Base-by-base conservation (phyloP, 129 eudicot genomes). In the Cynara cardunculus region DNA sequence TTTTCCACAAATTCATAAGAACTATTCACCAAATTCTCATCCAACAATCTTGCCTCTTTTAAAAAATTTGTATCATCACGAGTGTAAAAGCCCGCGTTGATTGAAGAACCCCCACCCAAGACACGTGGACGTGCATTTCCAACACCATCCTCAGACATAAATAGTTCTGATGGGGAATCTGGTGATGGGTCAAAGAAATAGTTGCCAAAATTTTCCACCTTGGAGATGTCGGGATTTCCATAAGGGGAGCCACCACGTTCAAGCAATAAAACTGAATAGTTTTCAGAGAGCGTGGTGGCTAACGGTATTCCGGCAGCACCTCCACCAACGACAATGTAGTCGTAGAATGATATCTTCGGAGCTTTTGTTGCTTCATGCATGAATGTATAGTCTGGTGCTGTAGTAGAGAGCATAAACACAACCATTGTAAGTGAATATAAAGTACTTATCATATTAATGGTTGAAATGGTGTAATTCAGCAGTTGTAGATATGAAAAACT, bases 211-310 rank as follows among this genome's bases (percentile, higher is more conserved):
- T 46, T 46, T 87, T 74, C 0, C 79, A 19, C 12, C 89, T 53
- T 24, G 62, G 89, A 88, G 44, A 91, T 89, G 84, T 89, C 87
- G 35, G 89, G 87, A 78, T 87, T 87, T 13, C 86, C 85, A 74
- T 89, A 91, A 34, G 96, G 96, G 1, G 93, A 87, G 62, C 90
- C 96, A 41, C 96, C 93, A 0, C 96, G 93, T 49, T 91, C 93
- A 16, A 91, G 93, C 81, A 91, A 85, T 74, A 91, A 83, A 13
- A 91, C 93, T 75, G 80, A 71, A 85, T 79, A 68, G 73, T 91
- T 89, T n/a, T 76, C 81, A 2, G 96, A 91, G 70, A 91, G 93
- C 0, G 96, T 91, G 86, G 96, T 81, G 71, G 92, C 92, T 35
- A 88, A 21, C 0, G 92, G 89, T 31, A 87, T 83, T 39, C 92